Base-by-base conservation (phyloP, 179 eudicot genomes). In the Heliamphora pulchella region DNA sequence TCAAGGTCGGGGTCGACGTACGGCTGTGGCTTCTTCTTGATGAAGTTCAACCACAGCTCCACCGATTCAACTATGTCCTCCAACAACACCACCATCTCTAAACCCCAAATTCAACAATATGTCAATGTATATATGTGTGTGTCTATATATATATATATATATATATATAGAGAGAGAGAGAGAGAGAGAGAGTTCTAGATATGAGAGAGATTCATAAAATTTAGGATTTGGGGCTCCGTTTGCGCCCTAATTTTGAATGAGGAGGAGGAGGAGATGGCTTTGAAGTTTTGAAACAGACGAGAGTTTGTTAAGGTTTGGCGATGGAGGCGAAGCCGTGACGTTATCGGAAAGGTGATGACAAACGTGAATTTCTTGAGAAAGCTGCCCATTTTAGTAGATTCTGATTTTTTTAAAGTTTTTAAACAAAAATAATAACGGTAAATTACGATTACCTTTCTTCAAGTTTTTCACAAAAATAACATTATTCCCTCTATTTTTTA, bases 1-100 rank as follows among this genome's bases (percentile, higher is more conserved):
- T 96, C 97, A 13, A 94, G 97, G 47, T 89, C 85, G 11, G 99
- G 91, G 84, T 92, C 92, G 5, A 94, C 91, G 68, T 64, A 88
- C 0, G 91, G 89, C 79, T 89, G 77, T 2, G 89, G 87, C 81
- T 87, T 78, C 77, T 78, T 78, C 82, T 81, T 77, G 20, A 91
- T 78, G 20, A 88, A 77, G 85, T 84, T 91, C 80, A 95, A 71
- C 93, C 93, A 92, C 78, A 90, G 75, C 86, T 91, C 98, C 65
- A 89, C 80, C 47, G 90, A 87, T 82, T 85, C 78, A 17, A 86
- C 87, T 54, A 92, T 61, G 67, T 85, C 91, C 71, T 88, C 92
- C 77, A 93, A 47, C 80, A 85, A 68, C 63, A 88, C 77, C 84
- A 82, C 87, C 91, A 89, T 87, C 65, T 13, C 62, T 55, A 41